A percentile compares a stretch with the other conserved stretches of the same genome.
Evolutionary conservation across 805 yeast species (phyloP).

Genomic region (Blastobotrys americana): DNA sequence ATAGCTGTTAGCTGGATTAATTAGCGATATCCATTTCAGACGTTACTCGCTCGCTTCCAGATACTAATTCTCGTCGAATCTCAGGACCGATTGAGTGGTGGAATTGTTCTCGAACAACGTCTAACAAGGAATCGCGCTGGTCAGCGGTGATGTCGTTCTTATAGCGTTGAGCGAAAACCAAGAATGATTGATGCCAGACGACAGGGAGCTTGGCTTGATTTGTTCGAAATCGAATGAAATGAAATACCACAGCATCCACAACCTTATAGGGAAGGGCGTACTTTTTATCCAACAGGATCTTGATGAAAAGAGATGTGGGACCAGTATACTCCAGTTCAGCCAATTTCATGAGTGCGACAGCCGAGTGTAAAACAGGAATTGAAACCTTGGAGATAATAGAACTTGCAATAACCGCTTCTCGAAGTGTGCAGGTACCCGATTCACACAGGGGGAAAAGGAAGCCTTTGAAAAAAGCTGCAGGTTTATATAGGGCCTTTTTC

Average conservation of each 20-base stretch:
- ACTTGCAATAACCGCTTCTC: constrained; percentile 94
- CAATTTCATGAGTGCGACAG: constrained; percentile 86
- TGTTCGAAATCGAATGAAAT: constrained; percentile 80
- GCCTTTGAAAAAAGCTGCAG: constrained; percentile 96
- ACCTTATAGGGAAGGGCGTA: constrained; percentile 97
- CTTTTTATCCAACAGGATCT: constrained; percentile 84
- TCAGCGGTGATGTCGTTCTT: constrained; percentile 98
- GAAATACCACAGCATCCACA: constrained; percentile 86
- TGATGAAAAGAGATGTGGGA: constrained; percentile 82
- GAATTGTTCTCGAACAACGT: constrained; percentile 81
- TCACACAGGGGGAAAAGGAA: constrained; percentile 87
- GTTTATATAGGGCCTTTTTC: constrained; percentile 90
- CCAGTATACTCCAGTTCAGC: constrained; percentile 79
- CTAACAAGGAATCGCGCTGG: constrained; percentile 89
- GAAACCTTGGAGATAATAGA: constrained; percentile 85
- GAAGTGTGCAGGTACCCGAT: constrained; percentile 68
- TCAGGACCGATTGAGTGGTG: constrained; percentile 90
- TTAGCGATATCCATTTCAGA: constrained; percentile 16
- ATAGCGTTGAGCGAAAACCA: constrained; percentile 91
- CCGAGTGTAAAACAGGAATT: constrained; percentile 89
- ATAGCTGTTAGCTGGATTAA: not conserved
- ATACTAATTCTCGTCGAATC: constrained; percentile 83
- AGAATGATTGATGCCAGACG: constrained; percentile 95
- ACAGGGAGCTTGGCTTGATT: constrained; percentile 64
- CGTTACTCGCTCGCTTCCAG: constrained; percentile 46